phyloP scores from a whole-genome alignment of 2,329 filamentous ascomycete species.

The Diatrype stigma region DNA sequence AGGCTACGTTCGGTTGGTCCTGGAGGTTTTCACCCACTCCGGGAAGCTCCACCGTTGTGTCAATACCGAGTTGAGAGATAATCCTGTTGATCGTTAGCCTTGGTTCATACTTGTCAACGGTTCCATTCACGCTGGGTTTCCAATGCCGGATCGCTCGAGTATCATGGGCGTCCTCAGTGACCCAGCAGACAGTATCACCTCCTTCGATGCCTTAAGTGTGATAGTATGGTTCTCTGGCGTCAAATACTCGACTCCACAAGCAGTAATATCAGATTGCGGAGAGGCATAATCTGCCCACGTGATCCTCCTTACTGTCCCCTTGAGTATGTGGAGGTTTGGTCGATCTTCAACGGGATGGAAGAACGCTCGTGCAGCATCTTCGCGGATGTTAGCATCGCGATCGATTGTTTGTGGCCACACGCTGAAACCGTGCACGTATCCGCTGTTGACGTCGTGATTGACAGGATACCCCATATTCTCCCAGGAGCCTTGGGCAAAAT shows the following conservation, averaged over 20 bases:
- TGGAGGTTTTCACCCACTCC: constrained; percentile 51
- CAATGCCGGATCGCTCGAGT: constrained; percentile 50
- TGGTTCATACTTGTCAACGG: constrained; percentile 3
- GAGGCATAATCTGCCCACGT: constrained; percentile 23
- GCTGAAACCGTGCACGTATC: constrained; percentile 33
- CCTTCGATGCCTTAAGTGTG: constrained; percentile 36
- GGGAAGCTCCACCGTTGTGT: constrained; percentile 38
- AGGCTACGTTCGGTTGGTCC: constrained; percentile 39
- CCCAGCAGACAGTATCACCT: constrained; percentile 45
- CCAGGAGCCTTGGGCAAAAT: constrained; percentile 28
- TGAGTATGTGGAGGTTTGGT: constrained; percentile 35
- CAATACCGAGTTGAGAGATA: constrained; percentile 37
- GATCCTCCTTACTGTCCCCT: constrained; percentile 32
- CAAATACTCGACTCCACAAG: constrained; percentile 33
- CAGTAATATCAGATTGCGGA: constrained; percentile 10
- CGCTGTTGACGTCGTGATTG: constrained; percentile 36
- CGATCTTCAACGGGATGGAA: constrained; percentile 33
- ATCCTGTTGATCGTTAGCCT: constrained; percentile 26
- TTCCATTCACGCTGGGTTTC: constrained; percentile 29
- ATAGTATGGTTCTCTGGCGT: constrained; percentile 30
- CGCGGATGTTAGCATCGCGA: constrained; percentile 30
- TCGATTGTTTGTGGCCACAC: constrained; percentile 38
- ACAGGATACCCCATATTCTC: constrained; percentile 25
- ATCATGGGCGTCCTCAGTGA: constrained; percentile 48
- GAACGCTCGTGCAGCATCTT: constrained; percentile 39